Evolutionary conservation across 257 asterid genomes (phyloP), one percentile per base, ranked within the genome.

Genomic region (Solanum virginianum): DNA sequence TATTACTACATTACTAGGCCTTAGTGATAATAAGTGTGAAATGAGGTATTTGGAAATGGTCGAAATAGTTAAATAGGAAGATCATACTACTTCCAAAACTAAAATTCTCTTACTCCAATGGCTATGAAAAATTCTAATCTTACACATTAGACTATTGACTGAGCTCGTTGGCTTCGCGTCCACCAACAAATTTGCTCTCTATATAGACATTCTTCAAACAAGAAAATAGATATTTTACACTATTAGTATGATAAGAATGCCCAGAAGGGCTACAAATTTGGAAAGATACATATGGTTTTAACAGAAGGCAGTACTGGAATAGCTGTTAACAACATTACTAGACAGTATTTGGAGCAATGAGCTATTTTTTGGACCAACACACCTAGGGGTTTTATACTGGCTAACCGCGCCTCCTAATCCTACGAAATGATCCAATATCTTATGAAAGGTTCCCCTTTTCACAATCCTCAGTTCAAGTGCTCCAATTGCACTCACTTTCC

Each of bases 341-440:
- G 89, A 85, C 32, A 97, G 90, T 72, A 97, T 95, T 70, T 92
- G 92, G 87, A 97, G 86, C 89, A 97, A 91, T 0, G 87, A 56
- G 53, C 12, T 66, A 80, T 97, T 97, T 8, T 86, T 86, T 9
- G 97, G 91, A 6, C 97, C 95, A 39, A 97, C 93, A 51, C 98
- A 97, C 8, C 99, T 80, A 6, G 99, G 99, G 7, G 98, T 94
- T 85, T 95, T 97, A 91, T 94, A 97, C 92, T 97, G 99, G 91
- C 99, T 97, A 17, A 95, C 98, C 3, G 99, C 98, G 5, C 95
- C 97, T 10, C 99, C 99, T 11, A 93, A 56, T 11, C 97, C 98
- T 4, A 97, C 98, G 43, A 88, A 92, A 79, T 97, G 99, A 84
- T 97, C 99, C 88, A 94, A 57, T 11, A 97, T 93, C 97, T 91